These are phyloP conservation scores for Erysimum cheiranthoides DNA, from an alignment of 345 rosid species.

Conservation along the genomic window DNA sequence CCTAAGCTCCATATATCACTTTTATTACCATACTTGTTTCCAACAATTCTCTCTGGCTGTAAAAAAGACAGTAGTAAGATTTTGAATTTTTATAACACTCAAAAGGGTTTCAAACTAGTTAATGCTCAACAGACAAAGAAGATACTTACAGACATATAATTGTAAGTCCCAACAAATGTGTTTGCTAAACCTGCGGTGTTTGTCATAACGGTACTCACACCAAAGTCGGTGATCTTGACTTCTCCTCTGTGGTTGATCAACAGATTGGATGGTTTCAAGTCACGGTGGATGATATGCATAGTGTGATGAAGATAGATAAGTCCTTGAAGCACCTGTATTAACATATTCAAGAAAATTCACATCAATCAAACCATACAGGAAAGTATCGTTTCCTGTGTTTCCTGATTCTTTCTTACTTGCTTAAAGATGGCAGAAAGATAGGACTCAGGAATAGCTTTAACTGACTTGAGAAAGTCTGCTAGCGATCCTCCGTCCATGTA, in stretches of 20 bases:
- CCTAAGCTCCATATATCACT: conserved; percentile 99
- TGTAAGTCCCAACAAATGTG: conserved; percentile 86
- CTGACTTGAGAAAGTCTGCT: conserved; percentile 76
- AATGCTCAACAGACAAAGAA: background rate
- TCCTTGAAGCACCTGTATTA: conserved; percentile 74
- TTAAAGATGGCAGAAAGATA: conserved; percentile 79
- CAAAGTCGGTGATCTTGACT: conserved; percentile 92
- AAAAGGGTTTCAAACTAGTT: background rate
- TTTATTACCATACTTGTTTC: conserved; percentile 59
- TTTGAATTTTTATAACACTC: background rate
- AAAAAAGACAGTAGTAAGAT: background rate
- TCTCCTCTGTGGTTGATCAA: conserved; percentile 86
- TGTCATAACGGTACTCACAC: conserved; percentile 82
- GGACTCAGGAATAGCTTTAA: conserved; percentile 70
- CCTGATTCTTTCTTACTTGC: conserved; percentile 57
- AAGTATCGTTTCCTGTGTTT: background rate
- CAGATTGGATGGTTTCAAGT: conserved; percentile 87
- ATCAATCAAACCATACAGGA: background rate
- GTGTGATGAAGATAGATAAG: conserved; percentile 81
- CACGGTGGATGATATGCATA: conserved; percentile 86
- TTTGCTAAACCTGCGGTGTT: conserved; percentile 82
- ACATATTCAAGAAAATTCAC: conserved; percentile 3
- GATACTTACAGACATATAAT: conserved; percentile 86
- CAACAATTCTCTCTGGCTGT: conserved; percentile 93
- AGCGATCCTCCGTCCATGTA: conserved; percentile 96